phyloP scores from a whole-genome alignment of 306 rosid species.

The Quercus dentata region DNA sequence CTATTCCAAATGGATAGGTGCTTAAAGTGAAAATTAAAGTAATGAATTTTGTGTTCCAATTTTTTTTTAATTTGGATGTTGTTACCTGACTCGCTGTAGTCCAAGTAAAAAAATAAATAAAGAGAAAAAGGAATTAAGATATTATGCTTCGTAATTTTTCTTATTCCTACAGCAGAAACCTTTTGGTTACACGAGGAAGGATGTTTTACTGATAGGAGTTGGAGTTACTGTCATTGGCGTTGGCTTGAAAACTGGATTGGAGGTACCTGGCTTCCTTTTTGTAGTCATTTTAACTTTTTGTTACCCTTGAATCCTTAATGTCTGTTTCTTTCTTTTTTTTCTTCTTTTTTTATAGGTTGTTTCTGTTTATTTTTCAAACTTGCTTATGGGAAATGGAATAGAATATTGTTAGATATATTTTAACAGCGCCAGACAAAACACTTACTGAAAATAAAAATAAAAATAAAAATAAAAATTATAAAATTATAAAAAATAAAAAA shows the following conservation, averaged over 20 bases:
- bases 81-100: background rate
- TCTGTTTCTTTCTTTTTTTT: background rate
- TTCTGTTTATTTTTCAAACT: background rate
- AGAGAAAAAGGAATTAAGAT: background rate
- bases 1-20: background rate
- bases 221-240: slow-evolving; percentile 75
- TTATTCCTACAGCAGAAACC: slow-evolving; percentile 47
- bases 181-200: slow-evolving; percentile 92
- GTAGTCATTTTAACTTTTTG: background rate
- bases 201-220: slow-evolving; percentile 82
- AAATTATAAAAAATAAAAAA: too few relatives aligned
- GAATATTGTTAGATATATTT: background rate
- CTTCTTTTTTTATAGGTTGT: too few relatives aligned
- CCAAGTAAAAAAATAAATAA: background rate
- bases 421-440: too few relatives aligned
- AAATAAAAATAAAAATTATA: too few relatives aligned
- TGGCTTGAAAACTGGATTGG: slow-evolving; percentile 84
- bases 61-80: background rate
- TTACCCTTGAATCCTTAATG: background rate
- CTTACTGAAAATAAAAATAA: too few relatives aligned
- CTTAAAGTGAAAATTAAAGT: slow-evolving; percentile 4
- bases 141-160: slow-evolving; percentile 3
- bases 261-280: slow-evolving; percentile 43
- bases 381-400: background rate
- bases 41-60: background rate